phyloP scores from a whole-genome alignment of 2,329 filamentous ascomycete genomes.

The Drechmeria coniospora region DNA sequence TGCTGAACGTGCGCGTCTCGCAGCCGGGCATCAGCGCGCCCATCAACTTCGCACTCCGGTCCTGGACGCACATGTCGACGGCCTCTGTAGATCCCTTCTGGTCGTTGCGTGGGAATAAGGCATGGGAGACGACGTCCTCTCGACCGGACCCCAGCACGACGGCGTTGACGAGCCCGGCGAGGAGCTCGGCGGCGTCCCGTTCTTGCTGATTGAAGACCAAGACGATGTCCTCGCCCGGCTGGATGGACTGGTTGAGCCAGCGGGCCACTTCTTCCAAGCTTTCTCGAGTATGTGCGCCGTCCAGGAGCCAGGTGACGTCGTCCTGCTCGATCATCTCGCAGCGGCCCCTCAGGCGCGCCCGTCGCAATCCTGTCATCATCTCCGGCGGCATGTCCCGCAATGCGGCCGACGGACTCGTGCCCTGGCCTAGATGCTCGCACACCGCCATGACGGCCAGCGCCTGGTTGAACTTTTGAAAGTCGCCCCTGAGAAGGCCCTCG shows the following conservation, averaged over 20 bases:
- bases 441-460: conserved; percentile 41
- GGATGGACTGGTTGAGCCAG: conserved; percentile 54
- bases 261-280: conserved; percentile 60
- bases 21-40: conserved; percentile 31
- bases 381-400: conserved; percentile 15
- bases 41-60: conserved; percentile 48
- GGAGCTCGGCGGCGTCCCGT: conserved; percentile 53
- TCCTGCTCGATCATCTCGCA: conserved; percentile 50
- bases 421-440: conserved; percentile 35
- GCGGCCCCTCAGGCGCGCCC: conserved; percentile 56
- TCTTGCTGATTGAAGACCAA: conserved; percentile 92
- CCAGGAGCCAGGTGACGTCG: conserved; percentile 59
- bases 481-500: conserved; percentile 26
- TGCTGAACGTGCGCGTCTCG: conserved; percentile 39
- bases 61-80: conserved; percentile 45
- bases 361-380: conserved; percentile 49
- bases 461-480: conserved; percentile 44
- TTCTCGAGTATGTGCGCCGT: conserved; percentile 78
- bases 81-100: conserved; percentile 17
- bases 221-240: conserved; percentile 21
- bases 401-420: conserved; percentile 7
- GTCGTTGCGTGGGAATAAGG: conserved; percentile 69
- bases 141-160: conserved; percentile 24
- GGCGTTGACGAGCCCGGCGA: conserved; percentile 45
- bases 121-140: conserved; percentile 46